Evolutionary conservation across 2,329 filamentous ascomycete species (phyloP), one percentile per base, ranked within the genome.

Genomic region (Sarocladiaceae sp.): DNA sequence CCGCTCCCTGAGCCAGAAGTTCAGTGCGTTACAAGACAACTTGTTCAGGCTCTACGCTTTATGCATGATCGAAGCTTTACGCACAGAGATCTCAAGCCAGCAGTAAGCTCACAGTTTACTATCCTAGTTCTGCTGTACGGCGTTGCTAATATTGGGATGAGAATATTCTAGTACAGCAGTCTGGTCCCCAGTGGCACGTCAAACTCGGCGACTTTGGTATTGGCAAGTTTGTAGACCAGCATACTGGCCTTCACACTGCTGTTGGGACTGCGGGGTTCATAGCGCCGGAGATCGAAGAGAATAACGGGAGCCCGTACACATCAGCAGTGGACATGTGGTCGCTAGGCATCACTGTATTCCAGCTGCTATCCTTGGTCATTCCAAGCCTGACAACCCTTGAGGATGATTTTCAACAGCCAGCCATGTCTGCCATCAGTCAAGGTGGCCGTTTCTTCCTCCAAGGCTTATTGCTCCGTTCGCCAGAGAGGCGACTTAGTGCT

Each of bases 11-110:
- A 51, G 33, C 29, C 20, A 7, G 31, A 56, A 18, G 52, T 44
- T 6, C 51, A 50, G 26, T 35, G 52, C 17, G 51, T 59, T 36
- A 33, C 54, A 2, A 29, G 17, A 15, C 55, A 56, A 23, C 36
- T 60, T 7, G 31, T 57, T 8, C 55, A 56, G 28, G 58, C 54
- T 1, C 33, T 60, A 17, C 29, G 20, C 4, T 55, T 53, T 18
- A 59, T 60, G 57, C 58, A 59, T 20, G 47, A 47, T 4, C 58
- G 52, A 10, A 53, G 53, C 4, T 58, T 59, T 28, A 54, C 53
- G 22, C 58, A 60, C 36, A 53, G 57, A 20, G 58, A 59, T 25
- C 37, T 60, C 1, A 59, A 58, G 26, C 56, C 53, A 2, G 54
- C 37, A 17, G 54, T 55, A 49, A 15, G 37, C n/a, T 42, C 25